A percentile compares a stretch with the other conserved stretches of the same genome.
These are phyloP conservation scores for Tetradesmus lagerheimii DNA, from an alignment of 139 green algal species.

Conservation along the genomic window DNA sequence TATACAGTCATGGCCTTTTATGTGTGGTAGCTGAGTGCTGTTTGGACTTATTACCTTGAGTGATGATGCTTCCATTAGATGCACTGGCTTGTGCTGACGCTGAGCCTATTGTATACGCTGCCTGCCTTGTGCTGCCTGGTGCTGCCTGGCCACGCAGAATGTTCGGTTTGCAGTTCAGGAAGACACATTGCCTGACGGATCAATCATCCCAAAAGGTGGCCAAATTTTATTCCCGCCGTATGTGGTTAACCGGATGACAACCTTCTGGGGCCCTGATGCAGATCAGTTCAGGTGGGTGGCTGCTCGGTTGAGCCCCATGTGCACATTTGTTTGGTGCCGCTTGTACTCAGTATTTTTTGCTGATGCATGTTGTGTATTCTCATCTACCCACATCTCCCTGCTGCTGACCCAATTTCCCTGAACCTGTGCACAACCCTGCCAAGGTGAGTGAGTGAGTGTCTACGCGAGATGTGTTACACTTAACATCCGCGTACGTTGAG, in stretches of 20 bases:
- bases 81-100: too few species aligned
- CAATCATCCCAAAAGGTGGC: background rate
- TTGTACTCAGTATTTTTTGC: background rate
- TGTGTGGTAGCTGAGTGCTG: too few species aligned
- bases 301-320: background rate
- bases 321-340: background rate
- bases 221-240: slow-evolving; percentile 9
- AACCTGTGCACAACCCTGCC: too few species aligned
- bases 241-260: background rate
- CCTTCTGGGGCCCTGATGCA: slow-evolving; percentile 33
- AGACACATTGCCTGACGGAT: slow-evolving; percentile 28
- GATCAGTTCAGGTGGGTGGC: slow-evolving; percentile 36
- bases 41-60: too few species aligned
- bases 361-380: background rate
- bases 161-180: background rate
- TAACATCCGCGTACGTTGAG: too few species aligned
- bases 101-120: background rate
- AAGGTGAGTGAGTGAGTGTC: too few species aligned
- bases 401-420: too few species aligned
- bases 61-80: too few species aligned
- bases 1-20: too few species aligned
- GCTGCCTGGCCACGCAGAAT: background rate
- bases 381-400: too few species aligned
- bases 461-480: too few species aligned
- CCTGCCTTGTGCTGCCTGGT: background rate